Base-by-base conservation (phyloP, 1,284 basidiomycete genomes). In the Neonothopanus nambi region DNA sequence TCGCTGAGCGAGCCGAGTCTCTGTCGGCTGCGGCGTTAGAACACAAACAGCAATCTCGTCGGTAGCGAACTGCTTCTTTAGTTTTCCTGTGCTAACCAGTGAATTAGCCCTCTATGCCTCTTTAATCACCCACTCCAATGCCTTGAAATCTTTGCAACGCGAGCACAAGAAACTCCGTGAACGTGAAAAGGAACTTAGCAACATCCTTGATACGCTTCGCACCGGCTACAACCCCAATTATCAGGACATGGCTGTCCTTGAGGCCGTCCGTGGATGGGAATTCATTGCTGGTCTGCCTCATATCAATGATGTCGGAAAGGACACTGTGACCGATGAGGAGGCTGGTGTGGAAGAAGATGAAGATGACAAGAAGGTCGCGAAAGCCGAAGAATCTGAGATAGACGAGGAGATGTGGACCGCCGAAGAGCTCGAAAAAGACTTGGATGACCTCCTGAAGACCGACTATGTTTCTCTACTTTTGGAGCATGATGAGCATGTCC, bases 161-260 rank as follows among this genome's bases (percentile, higher is more conserved):
- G 85, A 91, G 62, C 79, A 93, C 62, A 74, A 84, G 48, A 84
- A 85, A 57, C 84, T 92, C 52, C 71, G 90, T 23, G 80, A 86
- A 54, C 88, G 90, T 57, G 82, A 95, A 61, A 80, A 84, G 57
- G 79, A 84, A 23, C 81, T 99, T 2, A 87, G 88, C n/a, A 81
- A 86, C n/a, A 89, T 98, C 48, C 80, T 99, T 13, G 82, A 87
- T 54, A 79, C 87, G 35, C 81, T 99, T 3, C 84, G 91, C 11
- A 81, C 82, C 8, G 88, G 89, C 0, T 98, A 98, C 75, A 99
- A 99, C 70, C 96, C 96, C 20, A 99, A 99, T 71, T 98, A 98
- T 69, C 93, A 96, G 69, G 96, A 99, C 67, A 98, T 99, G 96
- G 95, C 93, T 8, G 96, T 98, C 55, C 85, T 98, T 39, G 95